These are phyloP conservation scores for Trichoderma reesei DNA, from an alignment of 495 filamentous ascomycete species.

Conservation along the genomic window DNA sequence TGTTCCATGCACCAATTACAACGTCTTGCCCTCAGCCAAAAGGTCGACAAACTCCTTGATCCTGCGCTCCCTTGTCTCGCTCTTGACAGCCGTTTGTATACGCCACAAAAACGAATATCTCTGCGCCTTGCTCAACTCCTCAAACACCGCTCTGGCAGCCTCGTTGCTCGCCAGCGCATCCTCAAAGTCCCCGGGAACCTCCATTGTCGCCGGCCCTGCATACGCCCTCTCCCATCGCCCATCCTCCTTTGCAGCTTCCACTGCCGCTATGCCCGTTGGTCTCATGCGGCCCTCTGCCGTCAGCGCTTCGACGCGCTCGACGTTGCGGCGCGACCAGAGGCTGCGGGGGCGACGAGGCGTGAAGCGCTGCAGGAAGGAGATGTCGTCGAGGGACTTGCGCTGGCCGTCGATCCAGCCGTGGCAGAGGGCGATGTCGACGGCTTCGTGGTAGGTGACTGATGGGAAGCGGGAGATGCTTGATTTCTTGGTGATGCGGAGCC, in stretches of 20 bases:
- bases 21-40: constrained; percentile 17
- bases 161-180: constrained; percentile 22
- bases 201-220: constrained; percentile 31
- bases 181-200: constrained; percentile 36
- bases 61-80: constrained; percentile 20
- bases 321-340: constrained; percentile 42
- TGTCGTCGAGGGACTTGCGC: constrained; percentile 26
- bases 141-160: constrained; percentile 29
- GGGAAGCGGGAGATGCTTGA: constrained; percentile 21
- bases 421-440: constrained; percentile 46
- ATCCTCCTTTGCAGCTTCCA: constrained; percentile 45
- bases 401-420: constrained; percentile 55
- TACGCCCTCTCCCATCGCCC: constrained; percentile 49
- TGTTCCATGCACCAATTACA: constrained; percentile 10
- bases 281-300: constrained; percentile 36
- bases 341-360: constrained; percentile 44
- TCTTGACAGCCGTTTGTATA: constrained; percentile 30
- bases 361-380: constrained; percentile 40
- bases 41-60: constrained; percentile 22
- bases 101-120: constrained; percentile 35
- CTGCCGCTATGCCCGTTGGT: constrained; percentile 33
- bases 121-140: constrained; percentile 30
- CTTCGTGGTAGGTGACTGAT: constrained; percentile 42
- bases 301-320: constrained; percentile 34
- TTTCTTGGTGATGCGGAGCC: constrained; percentile 48